Percentiles rank a stretch among this genome's conserved stretches.
Conservation (phyloP, 202 grass and related monocot species). For the Miscanthus sacchariflorus region DNA sequence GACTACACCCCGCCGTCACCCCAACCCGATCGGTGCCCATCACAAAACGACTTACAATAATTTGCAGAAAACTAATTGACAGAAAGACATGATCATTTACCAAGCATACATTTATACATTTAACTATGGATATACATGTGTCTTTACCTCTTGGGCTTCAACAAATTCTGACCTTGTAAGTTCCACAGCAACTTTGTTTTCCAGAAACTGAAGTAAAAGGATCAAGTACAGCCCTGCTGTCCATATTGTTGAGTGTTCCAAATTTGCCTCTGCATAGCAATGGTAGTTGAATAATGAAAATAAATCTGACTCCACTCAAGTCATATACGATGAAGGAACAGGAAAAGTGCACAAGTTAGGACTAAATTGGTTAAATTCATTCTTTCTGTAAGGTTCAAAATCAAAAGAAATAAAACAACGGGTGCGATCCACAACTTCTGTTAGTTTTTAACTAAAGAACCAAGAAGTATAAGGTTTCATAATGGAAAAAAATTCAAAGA, state of each 20-base stretch:
- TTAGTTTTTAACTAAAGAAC: neutral
- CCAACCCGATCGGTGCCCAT: neutral
- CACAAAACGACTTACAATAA: neutral
- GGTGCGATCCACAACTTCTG: neutral
- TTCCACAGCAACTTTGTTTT: slow-evolving; percentile 95
- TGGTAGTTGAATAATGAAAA: slow-evolving; percentile 23
- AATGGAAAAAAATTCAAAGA: neutral
- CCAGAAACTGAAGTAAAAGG: slow-evolving; percentile 96
- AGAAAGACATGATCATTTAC: neutral
- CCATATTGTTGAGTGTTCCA: slow-evolving; percentile 93
- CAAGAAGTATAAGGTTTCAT: neutral
- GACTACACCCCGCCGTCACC: neutral
- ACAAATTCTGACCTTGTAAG: slow-evolving; percentile 96
- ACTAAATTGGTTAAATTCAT: neutral
- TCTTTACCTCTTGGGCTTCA: slow-evolving; percentile 93
- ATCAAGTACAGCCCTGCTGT: slow-evolving; percentile 84
- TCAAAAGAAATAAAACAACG: neutral
- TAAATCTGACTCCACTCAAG: neutral
- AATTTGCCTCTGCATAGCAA: slow-evolving; percentile 79
- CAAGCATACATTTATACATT: slow-evolving; percentile 5
- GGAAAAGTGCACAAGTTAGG: neutral
- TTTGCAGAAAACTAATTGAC: neutral
- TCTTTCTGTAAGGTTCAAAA: neutral
- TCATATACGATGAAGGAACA: slow-evolving; percentile 40
- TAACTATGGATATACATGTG: slow-evolving; percentile 7